Evolutionary conservation across 2,329 filamentous ascomycete species (phyloP).

Genomic region (Fusarium xyrophilum): DNA sequence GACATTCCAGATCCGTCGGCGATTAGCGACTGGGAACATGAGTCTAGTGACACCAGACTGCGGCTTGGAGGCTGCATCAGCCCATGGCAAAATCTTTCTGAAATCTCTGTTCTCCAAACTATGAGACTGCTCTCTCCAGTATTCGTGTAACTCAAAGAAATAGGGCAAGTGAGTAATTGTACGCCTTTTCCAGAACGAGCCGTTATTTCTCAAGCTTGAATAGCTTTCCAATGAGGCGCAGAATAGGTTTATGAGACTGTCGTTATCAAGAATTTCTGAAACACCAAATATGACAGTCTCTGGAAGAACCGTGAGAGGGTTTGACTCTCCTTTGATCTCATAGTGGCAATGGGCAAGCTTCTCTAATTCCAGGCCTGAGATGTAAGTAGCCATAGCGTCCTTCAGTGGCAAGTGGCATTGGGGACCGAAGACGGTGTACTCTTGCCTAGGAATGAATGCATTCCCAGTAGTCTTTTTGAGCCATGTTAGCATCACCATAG

Average conservation of each 20-base stretch:
- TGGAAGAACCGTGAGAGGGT: not conserved
- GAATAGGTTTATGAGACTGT: not conserved
- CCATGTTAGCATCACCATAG: not conserved
- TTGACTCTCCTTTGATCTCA: not conserved
- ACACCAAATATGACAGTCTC: not conserved
- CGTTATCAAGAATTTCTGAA: not conserved
- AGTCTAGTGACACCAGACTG: not conserved
- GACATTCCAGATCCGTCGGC: not conserved
- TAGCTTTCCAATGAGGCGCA: not conserved
- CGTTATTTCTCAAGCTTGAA: not conserved
- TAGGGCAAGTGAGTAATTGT: not conserved
- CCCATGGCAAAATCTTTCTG: not conserved
- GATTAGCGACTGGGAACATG: not conserved
- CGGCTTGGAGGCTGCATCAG: not conserved
- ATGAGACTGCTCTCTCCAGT: not conserved
- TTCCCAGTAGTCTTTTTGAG: not conserved
- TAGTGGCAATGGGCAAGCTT: accelerated
- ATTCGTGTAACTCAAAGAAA: not conserved
- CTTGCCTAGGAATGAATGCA: not conserved
- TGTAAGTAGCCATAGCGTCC: not conserved
- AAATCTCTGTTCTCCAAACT: not conserved
- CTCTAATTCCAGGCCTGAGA: not conserved
- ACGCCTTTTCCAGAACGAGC: not conserved
- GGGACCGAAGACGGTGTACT: not conserved
- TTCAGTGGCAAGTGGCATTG: not conserved